A percentile compares a stretch with the other conserved stretches of the same genome.
phyloP scores from a whole-genome alignment of 2,329 filamentous ascomycete genomes.

The Cladophialophora chaetospira region DNA sequence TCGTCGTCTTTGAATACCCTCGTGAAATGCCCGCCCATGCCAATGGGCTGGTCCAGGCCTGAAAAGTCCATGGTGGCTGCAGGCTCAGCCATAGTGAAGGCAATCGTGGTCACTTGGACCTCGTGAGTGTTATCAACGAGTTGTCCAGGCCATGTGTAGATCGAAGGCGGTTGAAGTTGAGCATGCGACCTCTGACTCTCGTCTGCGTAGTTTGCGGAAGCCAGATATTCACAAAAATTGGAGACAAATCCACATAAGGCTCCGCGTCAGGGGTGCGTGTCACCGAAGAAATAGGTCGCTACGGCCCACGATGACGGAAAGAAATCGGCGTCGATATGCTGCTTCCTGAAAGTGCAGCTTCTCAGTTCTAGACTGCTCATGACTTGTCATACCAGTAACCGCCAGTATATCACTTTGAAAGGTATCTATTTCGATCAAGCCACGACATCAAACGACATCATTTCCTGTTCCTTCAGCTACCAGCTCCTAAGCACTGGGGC shows the following conservation, averaged over 20 bases:
- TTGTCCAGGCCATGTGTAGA: conserved; percentile 6
- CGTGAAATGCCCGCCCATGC: conserved; percentile 30
- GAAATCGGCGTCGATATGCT: too few relatives aligned
- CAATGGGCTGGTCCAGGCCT: conserved; percentile 11
- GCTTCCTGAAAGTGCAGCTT: too few relatives aligned
- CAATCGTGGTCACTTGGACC: neutral
- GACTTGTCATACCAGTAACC: too few relatives aligned
- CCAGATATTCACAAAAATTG: conserved; percentile 9
- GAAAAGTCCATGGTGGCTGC: conserved; percentile 1
- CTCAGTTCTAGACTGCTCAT: too few relatives aligned
- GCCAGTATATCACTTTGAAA: too few relatives aligned
- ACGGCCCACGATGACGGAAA: too few relatives aligned
- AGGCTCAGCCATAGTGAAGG: neutral
- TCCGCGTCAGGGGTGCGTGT: neutral
- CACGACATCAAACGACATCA: too few relatives aligned
- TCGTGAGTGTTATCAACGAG: neutral
- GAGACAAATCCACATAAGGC: too few relatives aligned
- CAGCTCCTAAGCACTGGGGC: too few relatives aligned
- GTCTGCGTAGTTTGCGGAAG: conserved; percentile 1
- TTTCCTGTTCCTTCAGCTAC: too few relatives aligned
- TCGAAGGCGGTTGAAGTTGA: neutral
- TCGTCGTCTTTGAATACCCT: conserved; percentile 20
- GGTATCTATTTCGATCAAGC: too few relatives aligned
- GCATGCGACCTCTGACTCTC: conserved; percentile 1
- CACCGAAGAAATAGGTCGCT: too few relatives aligned